Percentiles rank a stretch among this genome's conserved stretches.
These are phyloP conservation scores for Xylaria intraflava DNA, from an alignment of 495 filamentous ascomycete species.

Conservation along the genomic window DNA sequence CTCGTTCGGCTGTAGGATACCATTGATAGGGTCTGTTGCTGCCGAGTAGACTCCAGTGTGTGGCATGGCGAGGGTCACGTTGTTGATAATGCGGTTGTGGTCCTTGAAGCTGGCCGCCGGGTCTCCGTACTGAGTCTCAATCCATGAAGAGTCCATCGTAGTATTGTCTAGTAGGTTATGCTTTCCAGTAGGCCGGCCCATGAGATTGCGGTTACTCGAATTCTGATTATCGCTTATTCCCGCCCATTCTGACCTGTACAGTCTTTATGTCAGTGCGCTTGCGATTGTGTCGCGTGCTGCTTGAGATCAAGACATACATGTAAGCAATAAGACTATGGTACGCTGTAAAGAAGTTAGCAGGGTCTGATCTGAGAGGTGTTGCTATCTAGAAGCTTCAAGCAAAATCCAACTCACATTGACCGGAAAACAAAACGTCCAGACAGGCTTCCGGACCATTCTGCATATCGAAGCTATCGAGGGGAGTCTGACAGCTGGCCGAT, in stretches of 20 bases:
- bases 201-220: slow-evolving; percentile 31
- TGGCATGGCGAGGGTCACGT: slow-evolving; percentile 68
- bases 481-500: slow-evolving; percentile 49
- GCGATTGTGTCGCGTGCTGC: slow-evolving; percentile 28
- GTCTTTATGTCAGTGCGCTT: slow-evolving; percentile 39
- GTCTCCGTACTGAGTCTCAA: slow-evolving; percentile 41
- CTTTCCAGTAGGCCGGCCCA: slow-evolving; percentile 43
- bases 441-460: slow-evolving; percentile 45
- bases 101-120: slow-evolving; percentile 39
- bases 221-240: slow-evolving; percentile 30
- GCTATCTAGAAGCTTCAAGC: not conserved
- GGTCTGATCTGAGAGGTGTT: not conserved
- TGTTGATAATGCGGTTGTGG: slow-evolving; percentile 54
- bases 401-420: slow-evolving; percentile 29
- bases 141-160: slow-evolving; percentile 56
- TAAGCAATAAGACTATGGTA: slow-evolving; percentile 33
- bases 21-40: slow-evolving; percentile 50
- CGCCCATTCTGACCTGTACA: slow-evolving; percentile 40
- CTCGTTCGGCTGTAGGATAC: slow-evolving; percentile 60
- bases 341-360: slow-evolving; percentile 3
- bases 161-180: slow-evolving; percentile 60
- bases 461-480: slow-evolving; percentile 41
- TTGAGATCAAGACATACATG: slow-evolving; percentile 15
- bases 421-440: slow-evolving; percentile 56
- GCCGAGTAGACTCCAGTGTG: slow-evolving; percentile 60